These are phyloP conservation scores for Yarrowia deformans DNA, from an alignment of 805 yeast species.

Conservation along the genomic window DNA sequence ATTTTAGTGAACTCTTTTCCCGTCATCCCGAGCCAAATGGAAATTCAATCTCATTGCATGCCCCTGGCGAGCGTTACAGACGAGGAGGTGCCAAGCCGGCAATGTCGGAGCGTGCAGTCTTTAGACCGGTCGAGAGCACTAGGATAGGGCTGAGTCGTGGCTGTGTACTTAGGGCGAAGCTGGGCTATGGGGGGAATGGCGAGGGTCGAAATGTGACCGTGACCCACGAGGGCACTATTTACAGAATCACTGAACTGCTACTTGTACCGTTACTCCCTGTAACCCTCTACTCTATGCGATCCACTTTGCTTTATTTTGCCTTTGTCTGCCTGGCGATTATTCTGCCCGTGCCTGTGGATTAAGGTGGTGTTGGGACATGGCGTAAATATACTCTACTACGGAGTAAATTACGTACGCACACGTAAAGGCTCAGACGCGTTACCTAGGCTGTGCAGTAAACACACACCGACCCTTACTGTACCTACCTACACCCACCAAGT, in stretches of 20 bases:
- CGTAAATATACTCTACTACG: neutral
- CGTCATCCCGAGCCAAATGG: neutral
- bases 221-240: too few relatives aligned
- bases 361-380: conserved; percentile 2
- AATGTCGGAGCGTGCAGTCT: neutral
- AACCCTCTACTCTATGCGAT: too few relatives aligned
- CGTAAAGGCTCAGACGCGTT: conserved; percentile 18
- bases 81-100: conserved; percentile 30
- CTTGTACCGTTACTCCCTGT: too few relatives aligned
- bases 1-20: conserved; percentile 9
- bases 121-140: neutral
- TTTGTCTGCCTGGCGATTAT: neutral
- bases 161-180: conserved; percentile 4
- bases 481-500: neutral
- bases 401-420: neutral
- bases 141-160: neutral
- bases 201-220: too few relatives aligned
- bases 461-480: neutral
- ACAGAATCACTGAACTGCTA: too few relatives aligned
- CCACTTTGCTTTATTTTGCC: neutral
- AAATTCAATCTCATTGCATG: conserved; percentile 10
- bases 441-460: conserved; percentile 1
- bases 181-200: neutral
- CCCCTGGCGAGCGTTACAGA: conserved; percentile 31
- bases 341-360: conserved; percentile 20